These are phyloP conservation scores for Leishmania gerbilli DNA, from an alignment of 208 protist species.

Conservation along the genomic window DNA sequence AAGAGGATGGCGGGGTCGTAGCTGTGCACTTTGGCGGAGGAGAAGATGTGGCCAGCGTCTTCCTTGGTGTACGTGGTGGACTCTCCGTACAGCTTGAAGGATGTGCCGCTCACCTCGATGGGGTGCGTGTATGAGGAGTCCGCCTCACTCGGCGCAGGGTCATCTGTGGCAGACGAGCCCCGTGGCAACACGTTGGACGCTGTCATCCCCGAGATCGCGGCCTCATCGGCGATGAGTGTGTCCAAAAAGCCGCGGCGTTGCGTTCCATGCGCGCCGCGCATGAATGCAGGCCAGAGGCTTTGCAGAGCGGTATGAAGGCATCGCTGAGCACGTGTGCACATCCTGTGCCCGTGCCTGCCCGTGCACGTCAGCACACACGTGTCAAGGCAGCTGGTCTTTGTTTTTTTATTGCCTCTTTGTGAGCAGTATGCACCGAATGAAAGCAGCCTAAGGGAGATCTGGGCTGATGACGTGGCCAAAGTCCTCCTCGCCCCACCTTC, in stretches of 20 bases:
- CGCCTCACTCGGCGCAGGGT: constrained; percentile 3
- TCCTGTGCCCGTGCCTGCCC: not conserved
- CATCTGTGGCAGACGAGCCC: constrained; percentile 7
- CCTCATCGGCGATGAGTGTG: constrained; percentile 20
- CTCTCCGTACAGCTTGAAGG: constrained; percentile 69
- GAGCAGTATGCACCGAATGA: not conserved
- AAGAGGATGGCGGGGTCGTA: constrained; percentile 61
- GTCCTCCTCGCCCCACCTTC: not conserved
- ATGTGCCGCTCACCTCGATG: constrained; percentile 27
- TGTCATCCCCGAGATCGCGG: constrained; percentile 13
- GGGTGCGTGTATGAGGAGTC: constrained; percentile 43
- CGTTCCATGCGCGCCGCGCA: no score
- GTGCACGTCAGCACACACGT: not conserved
- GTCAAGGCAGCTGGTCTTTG: not conserved
- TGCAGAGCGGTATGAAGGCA: constrained; percentile 6
- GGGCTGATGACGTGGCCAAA: not conserved
- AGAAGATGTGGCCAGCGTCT: constrained; percentile 54
- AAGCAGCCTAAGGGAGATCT: not conserved
- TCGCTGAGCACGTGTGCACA: not conserved
- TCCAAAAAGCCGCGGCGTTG: constrained; percentile 27
- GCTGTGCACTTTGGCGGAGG: constrained; percentile 46
- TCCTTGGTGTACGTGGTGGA: constrained; percentile 30
- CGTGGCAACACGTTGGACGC: constrained; percentile 3
- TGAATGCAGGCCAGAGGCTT: not conserved
- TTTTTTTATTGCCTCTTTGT: not conserved